Evolutionary conservation across 164 flowering plant species (phyloP), one percentile per base, ranked within the genome.

Genomic region (Sedum album): DNA sequence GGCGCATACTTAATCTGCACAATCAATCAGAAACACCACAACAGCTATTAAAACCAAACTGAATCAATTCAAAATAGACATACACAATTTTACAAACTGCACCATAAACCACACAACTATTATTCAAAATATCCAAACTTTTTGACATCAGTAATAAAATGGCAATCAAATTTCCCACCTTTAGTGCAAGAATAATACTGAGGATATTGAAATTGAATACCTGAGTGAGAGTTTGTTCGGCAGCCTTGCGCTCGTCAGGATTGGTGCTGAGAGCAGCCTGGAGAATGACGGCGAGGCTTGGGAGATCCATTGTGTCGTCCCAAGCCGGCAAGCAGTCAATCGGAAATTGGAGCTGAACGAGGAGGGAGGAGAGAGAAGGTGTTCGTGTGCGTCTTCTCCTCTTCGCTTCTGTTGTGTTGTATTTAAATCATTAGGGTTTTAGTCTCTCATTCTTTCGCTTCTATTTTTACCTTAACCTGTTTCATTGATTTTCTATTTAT

Each of bases 261-360:
- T 84, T 87, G 65, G 93, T 92, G 72, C 96, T 95, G 21, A 90
- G 94, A 13, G 96, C 97, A n/a, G 93, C 91, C 62, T 85, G 91
- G 65, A 95, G 86, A 33, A 89, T 72, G 6, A 87, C 71, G 4
- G 88, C 88, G 31, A 95, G 86, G 67, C 82, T 81, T 0, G 78
- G 93, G 69, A 95, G 90, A 89, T 95, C 99, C 99, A 95, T 91
- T 26, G 7, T n/a, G 20, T 44, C 8, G 62, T 6, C 60, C 31
- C 33, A 57, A 20, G 20, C 62, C 18, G 6, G 33, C 62, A 14
- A 23, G 4, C 5, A 14, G 2, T 2, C 28, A 28, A 57, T 28
- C 31, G 31, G 20, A 57, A 55, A 57, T 57, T 28, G 62, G 14
- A 26, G 57, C 28, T 18, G 55, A 55, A 14, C 61, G 17, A 55